Base-by-base conservation (phyloP, 1,284 basidiomycete genomes). In the Psilocybe mexicana region DNA sequence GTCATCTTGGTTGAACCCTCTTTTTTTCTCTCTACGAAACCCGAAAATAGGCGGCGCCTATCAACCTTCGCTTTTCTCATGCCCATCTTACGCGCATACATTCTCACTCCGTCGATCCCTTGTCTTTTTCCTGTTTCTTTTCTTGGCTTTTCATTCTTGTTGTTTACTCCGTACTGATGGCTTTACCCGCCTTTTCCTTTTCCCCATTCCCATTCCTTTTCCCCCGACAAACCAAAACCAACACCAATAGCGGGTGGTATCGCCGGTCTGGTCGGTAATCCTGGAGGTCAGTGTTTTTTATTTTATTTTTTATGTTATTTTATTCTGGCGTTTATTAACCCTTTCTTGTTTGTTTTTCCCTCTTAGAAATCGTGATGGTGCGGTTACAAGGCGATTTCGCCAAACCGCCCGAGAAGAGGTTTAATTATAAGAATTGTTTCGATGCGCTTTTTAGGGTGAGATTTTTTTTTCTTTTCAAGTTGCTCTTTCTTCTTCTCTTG, bases 381-480 rank as follows among this genome's bases (percentile, higher is more conserved):
- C 86, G 93, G 52, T 81, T 96, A 68, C 93, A 94, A 75, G 92
- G 90, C 43, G 94, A 96, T 73, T 89, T 90, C 67, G 93, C 90
- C 7, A 93, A 93, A 70, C 84, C 91, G 0, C 85, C 85, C 2
- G 92, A 90, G 74, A 88, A 92, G 73, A 79, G 90, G 50, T 86
- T 94, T 74, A 91, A 92, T 67, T 96, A 96, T 73, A 90, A 91
- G 75, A 81, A 93, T 72, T 90, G 88, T 66, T 82, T 95, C 59
- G 92, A 94, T 75, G 93, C 91, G 0, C 76, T 95, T 26, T 88
- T 86, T 75, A 79, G 89, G 53, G 89, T 91, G 70, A 72, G 87
- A 78, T 2, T 28, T 40, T 11, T n/a, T n/a, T 33, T 33, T 11
- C 30, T 30, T 33, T 33, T 33, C 30, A 33, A 33, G 30, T 8